Evolutionary conservation across 495 filamentous ascomycete genomes (phyloP), one percentile per base, ranked within the genome.

Genomic region (Astrocystis sublimbata): DNA sequence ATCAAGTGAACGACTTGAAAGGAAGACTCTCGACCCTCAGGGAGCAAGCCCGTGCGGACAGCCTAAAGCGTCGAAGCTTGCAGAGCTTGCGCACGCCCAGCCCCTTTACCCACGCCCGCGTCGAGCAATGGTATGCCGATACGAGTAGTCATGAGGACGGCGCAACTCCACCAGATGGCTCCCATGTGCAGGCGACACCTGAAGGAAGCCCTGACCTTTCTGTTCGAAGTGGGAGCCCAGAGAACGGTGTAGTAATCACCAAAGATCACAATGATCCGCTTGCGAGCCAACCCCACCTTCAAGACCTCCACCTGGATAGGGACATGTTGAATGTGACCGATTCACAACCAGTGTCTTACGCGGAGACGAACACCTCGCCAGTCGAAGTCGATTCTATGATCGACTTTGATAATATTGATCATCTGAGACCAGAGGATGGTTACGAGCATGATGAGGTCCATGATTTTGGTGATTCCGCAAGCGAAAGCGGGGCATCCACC

Each of bases 1-100:
- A 93, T 64, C 92, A 98, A 76, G 94, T 98, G 89, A 88, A 93
- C 65, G 92, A 92, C 64, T 78, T 98, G 24, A 92, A 93, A 67
- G 94, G 93, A 52, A 91, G 92, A 65, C 91, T 98, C 21, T 96
- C 93, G 4, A 89, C 81, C 10, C 75, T 98, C 33, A 87, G 93
- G 61, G 85, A 92, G 65, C 89, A 92, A 71, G 88, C 89, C 5
- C 85, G 90, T 50, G 90, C 90, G 62, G 94, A 97, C 66, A 90
- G 83, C 62, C 74, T 96, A 63, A 89, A 90, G 63, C 83, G 94
- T 43, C 86, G 89, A 50, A 97, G 93, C 71, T 70, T 96, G 54
- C 91, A 93, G 65, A 93, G 85, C 73, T 75, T 97, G 46, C 85
- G 92, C 10, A 91, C 90, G 6, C 89, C 91, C 3, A 96, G 91